Percentiles rank a stretch among this genome's conserved stretches.
These are phyloP conservation scores for Saccharomycopsis lassenensis DNA, from an alignment of 805 yeast species.

Conservation along the genomic window DNA sequence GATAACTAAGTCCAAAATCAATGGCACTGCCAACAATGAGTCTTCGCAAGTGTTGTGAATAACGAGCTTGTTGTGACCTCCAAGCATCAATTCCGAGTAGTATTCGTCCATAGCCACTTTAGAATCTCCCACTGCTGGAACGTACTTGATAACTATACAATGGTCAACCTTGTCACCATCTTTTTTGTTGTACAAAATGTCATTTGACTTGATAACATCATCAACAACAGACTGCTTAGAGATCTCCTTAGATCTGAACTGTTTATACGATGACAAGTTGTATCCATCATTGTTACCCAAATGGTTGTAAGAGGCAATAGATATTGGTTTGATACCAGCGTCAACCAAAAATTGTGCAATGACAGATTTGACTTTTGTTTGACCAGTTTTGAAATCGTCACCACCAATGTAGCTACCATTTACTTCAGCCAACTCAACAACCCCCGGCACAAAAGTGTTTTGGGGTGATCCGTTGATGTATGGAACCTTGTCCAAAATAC, in stretches of 20 bases:
- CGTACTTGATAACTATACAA: slow-evolving; percentile 88
- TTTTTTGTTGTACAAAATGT: slow-evolving; percentile 72
- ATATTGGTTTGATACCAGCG: slow-evolving; percentile 92
- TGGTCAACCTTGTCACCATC: slow-evolving; percentile 76
- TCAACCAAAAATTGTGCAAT: slow-evolving; percentile 92
- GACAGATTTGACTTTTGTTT: slow-evolving; percentile 92
- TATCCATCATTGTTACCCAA: slow-evolving; percentile 94
- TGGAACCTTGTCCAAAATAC: slow-evolving; percentile 78
- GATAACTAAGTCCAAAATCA: slow-evolving; percentile 82
- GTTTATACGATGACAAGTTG: slow-evolving; percentile 83
- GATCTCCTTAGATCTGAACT: slow-evolving; percentile 91
- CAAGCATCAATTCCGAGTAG: slow-evolving; percentile 92
- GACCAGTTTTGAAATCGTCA: slow-evolving; percentile 95
- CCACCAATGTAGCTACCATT: slow-evolving; percentile 79
- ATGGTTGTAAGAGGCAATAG: slow-evolving; percentile 93
- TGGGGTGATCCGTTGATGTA: slow-evolving; percentile 96
- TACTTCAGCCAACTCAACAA: slow-evolving; percentile 76
- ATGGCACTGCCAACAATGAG: slow-evolving; percentile 86
- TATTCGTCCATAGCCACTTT: slow-evolving; percentile 99
- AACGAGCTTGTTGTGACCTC: slow-evolving; percentile 91
- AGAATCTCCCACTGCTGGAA: slow-evolving; percentile 91
- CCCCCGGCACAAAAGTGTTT: slow-evolving; percentile 95
- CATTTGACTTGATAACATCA: slow-evolving; percentile 83
- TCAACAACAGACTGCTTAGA: slow-evolving; percentile 89
- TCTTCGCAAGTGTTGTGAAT: slow-evolving; percentile 96